phyloP scores from a whole-genome alignment of 2,329 filamentous ascomycete species.

The Helminthosporium solani region DNA sequence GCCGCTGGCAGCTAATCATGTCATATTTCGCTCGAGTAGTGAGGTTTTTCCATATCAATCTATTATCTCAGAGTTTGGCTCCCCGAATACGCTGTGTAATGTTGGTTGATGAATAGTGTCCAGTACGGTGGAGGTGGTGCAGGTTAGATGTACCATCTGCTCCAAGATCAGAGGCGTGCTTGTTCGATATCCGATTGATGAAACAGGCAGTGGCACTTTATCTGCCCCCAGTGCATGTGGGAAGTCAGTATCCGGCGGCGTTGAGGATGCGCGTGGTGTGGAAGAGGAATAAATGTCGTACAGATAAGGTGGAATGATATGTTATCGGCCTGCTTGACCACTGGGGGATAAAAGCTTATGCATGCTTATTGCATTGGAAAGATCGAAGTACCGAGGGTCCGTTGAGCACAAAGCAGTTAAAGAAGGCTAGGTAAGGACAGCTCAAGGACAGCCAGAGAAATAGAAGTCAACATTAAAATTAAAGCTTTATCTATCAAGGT shows the following conservation, averaged over 20 bases:
- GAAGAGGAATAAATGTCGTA: conserved; percentile 19
- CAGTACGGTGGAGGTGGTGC: too few relatives aligned
- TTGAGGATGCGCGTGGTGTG: conserved; percentile 40
- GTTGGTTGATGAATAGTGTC: too few relatives aligned
- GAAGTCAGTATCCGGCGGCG: conserved; percentile 46
- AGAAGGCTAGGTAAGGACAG: conserved; percentile 40
- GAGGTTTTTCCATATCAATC: too few relatives aligned
- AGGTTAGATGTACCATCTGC: conserved; percentile 45
- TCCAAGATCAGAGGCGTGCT: conserved; percentile 40
- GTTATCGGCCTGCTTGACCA: conserved; percentile 20
- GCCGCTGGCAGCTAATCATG: too few relatives aligned
- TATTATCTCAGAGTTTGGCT: too few relatives aligned
- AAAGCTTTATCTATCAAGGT: too few relatives aligned
- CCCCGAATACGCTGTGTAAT: too few relatives aligned
- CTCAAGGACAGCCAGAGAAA: conserved; percentile 12
- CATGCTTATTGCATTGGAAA: conserved; percentile 40
- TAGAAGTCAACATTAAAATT: conserved; percentile 33
- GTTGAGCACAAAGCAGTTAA: conserved; percentile 46
- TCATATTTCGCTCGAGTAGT: too few relatives aligned
- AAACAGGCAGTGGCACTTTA: conserved; percentile 45
- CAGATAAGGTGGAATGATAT: conserved; percentile 37
- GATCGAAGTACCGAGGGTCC: conserved; percentile 43
- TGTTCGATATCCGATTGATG: conserved; percentile 48
- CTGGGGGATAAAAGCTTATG: conserved; percentile 34
- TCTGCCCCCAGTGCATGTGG: conserved; percentile 49